Percentiles rank a stretch among this genome's conserved stretches.
Evolutionary conservation across 169 alveolate genomes (phyloP).

Genomic region (Cryptosporidium tyzzeri): DNA sequence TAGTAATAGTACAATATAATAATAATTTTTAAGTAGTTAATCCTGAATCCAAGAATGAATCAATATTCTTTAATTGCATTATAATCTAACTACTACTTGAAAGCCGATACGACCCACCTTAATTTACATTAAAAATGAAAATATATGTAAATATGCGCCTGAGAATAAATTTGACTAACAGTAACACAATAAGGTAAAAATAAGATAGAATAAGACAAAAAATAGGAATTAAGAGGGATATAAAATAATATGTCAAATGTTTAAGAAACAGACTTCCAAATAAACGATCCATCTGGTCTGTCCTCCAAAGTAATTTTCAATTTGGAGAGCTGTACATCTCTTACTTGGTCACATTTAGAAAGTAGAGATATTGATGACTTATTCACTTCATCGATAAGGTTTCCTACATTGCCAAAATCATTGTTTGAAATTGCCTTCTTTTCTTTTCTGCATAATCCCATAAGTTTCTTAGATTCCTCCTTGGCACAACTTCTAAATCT

Average conservation of each 20-base stretch:
- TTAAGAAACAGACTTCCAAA: conserved; percentile 68
- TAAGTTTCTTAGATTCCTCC: conserved; percentile 77
- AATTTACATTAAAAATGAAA: background rate
- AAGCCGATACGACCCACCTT: no score
- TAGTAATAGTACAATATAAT: background rate
- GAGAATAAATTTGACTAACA: background rate
- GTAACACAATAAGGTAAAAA: background rate
- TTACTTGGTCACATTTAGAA: conserved; percentile 89
- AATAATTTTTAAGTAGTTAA: no score
- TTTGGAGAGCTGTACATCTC: conserved; percentile 92
- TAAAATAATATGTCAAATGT: background rate
- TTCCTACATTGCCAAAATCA: conserved; percentile 77
- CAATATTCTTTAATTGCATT: no score
- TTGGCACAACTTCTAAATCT: conserved; percentile 79
- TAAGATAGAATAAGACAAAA: no score
- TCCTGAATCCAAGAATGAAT: no score
- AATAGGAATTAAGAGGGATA: background rate
- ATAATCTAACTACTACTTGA: no score
- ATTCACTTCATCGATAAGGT: conserved; percentile 82
- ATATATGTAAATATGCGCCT: background rate
- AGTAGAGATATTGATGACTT: conserved; percentile 82
- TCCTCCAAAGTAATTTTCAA: conserved; percentile 94
- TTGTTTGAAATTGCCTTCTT: conserved; percentile 77
- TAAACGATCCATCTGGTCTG: conserved; percentile 87
- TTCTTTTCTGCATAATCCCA: conserved; percentile 78